phyloP scores from a whole-genome alignment of 768 basidiomycete species.

The Suillus discolor region DNA sequence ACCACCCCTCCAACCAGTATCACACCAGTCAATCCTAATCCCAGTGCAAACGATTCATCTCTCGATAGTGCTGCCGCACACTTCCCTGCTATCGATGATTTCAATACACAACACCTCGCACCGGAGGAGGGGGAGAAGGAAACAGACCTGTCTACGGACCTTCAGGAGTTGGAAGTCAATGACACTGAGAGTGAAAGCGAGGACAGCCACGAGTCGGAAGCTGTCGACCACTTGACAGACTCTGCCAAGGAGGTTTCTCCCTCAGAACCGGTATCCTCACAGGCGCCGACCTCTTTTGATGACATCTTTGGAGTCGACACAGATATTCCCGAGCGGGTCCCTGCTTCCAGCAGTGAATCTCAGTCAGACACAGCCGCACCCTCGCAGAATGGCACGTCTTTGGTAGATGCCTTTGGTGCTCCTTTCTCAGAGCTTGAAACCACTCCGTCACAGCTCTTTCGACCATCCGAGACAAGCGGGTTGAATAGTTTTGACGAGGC shows the following conservation, averaged over 20 bases:
- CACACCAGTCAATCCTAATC: constrained; percentile 24
- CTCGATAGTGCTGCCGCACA: constrained; percentile 29
- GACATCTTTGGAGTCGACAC: constrained; percentile 51
- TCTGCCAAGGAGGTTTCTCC: constrained; percentile 6
- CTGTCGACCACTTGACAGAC: constrained; percentile 1
- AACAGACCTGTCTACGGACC: constrained; percentile 54
- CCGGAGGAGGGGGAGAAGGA: constrained; percentile 30
- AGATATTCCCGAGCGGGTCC: constrained; percentile 26
- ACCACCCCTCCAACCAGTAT: constrained; percentile 58
- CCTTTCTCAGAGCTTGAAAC: constrained; percentile 24
- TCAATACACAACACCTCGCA: constrained; percentile 15
- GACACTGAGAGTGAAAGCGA: constrained; percentile 57
- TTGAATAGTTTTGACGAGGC: constrained; percentile 77
- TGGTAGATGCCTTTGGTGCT: constrained; percentile 45
- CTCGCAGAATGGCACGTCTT: constrained; percentile 19
- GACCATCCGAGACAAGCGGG: constrained; percentile 25
- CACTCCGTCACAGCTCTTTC: constrained; percentile 15
- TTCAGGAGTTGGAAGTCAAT: constrained; percentile 60
- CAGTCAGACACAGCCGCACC: constrained; percentile 22
- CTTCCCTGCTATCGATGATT: constrained; percentile 42
- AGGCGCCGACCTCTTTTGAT: constrained; percentile 46
- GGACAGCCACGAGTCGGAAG: constrained; percentile 31
- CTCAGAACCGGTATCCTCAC: constrained; percentile 14
- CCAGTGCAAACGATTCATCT: constrained; percentile 24
- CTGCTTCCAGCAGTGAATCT: constrained; percentile 18